These are phyloP conservation scores for Aspergillus pseudonomiae DNA, from an alignment of 2,329 filamentous ascomycete species.

Conservation along the genomic window DNA sequence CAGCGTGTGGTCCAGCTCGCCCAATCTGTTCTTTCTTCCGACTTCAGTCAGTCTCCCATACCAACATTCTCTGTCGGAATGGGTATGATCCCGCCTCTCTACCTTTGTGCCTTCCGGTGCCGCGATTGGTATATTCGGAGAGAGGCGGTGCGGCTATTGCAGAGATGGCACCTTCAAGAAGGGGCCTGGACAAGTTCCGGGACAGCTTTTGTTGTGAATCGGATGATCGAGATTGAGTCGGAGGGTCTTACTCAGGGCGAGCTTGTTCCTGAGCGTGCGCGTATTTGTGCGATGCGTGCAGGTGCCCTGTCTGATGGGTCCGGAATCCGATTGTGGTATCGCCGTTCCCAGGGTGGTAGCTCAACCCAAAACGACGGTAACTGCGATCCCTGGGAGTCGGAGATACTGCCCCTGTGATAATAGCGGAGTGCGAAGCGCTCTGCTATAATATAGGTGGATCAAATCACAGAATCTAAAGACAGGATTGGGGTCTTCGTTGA, in stretches of 20 bases:
- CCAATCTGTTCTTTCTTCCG: background rate
- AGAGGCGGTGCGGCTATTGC: background rate
- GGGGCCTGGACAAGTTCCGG: background rate
- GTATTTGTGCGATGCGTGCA: background rate
- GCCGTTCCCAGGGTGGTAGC: background rate
- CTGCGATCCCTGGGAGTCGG: background rate
- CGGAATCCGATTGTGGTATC: background rate
- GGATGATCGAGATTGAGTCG: background rate
- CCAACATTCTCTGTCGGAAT: slow-evolving; percentile 28
- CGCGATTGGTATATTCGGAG: slow-evolving; percentile 27
- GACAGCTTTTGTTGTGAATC: background rate
- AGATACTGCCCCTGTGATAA: background rate
- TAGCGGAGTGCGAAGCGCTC: too few relatives aligned
- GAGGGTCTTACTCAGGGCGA: background rate
- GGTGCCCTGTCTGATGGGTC: background rate
- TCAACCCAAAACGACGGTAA: background rate
- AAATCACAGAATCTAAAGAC: background rate
- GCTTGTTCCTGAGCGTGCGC: background rate
- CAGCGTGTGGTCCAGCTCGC: background rate
- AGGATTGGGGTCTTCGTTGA: background rate
- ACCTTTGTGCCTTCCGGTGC: slow-evolving; percentile 37
- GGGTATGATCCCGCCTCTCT: slow-evolving; percentile 37
- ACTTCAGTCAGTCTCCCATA: background rate
- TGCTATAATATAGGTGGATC: background rate
- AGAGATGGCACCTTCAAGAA: background rate